Evolutionary conservation across 768 basidiomycete genomes (phyloP), one percentile per base, ranked within the genome.

Genomic region (Agaricus blazei): DNA sequence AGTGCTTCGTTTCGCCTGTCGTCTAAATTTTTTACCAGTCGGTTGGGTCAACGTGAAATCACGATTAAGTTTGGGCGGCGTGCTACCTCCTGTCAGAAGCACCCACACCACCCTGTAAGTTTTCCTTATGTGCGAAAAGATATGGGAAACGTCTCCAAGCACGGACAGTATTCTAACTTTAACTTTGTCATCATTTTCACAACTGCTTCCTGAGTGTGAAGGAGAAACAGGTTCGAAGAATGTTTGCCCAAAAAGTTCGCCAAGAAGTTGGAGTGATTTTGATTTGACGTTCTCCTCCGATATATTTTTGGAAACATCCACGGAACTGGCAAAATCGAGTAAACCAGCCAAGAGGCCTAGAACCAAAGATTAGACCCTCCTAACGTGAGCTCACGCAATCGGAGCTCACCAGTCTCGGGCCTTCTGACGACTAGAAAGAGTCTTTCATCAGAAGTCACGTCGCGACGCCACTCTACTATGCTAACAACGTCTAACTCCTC

Each of bases 101-200:
- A 87, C 81, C 87, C 87, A 89, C 60, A 85, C 83, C 15, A 82
- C 76, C 55, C 84, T 79, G 65, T 89, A 95, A 11, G 89, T 93
- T 74, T 94, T 93, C 62, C 75, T 83, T 65, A 95, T 90, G 66
- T 98, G 94, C 8, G 90, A 93, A 70, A 97, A 97, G 46, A 92
- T 72, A 64, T 96, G 93, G 3, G 85, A 55, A 37, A 95, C 82
- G 57, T 87, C 79, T 9, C 86, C 85, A 23, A 74, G 82, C 19
- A 78, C 72, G 54, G 71, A 70, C 51, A 85, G 72, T 56, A 74
- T 70, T 38, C 70, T 61, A 23, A 88, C 74, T 15, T 66, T 70
- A 27, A 68, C 47, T 9, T 58, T 44, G 36, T 59, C 54, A 23
- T 28, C 23, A 26, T 52, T 58, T 37, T 52, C 44, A 55, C 54